Conservation (phyloP, 306 rosid genomes). For the Corylus americana region DNA sequence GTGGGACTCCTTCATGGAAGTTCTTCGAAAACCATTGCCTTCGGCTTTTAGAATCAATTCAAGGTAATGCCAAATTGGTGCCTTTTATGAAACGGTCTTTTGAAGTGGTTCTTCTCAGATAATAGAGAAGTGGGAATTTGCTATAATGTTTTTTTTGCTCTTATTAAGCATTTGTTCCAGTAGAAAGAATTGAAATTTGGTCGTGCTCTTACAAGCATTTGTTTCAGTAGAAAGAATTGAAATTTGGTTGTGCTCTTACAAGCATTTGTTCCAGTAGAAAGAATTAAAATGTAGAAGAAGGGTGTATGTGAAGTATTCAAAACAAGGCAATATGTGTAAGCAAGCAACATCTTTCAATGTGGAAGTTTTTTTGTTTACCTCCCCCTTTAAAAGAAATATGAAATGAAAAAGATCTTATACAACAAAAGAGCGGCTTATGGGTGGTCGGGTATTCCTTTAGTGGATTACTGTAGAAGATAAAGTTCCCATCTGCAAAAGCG, state of each 20-base stretch:
- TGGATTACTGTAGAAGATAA: too few species aligned
- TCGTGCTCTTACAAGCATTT: neutral
- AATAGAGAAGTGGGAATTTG: neutral
- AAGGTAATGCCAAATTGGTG: slow-evolving; percentile 42
- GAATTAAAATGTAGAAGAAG: too few species aligned
- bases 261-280: too few species aligned
- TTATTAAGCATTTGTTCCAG: neutral
- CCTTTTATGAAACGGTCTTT: neutral
- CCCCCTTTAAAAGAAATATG: neutral
- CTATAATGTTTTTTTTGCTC: neutral
- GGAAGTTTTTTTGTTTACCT: neutral
- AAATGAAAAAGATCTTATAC: neutral
- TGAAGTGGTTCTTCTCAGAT: neutral
- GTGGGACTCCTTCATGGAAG: slow-evolving; percentile 69
- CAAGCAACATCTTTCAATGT: neutral
- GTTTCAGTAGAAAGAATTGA: neutral
- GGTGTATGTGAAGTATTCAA: too few species aligned
- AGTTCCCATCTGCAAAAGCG: neutral
- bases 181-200: neutral
- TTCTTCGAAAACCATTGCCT: slow-evolving; percentile 87
- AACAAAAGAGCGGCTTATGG: neutral
- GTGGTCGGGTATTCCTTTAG: neutral
- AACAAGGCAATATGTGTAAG: too few species aligned
- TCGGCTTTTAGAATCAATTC: slow-evolving; percentile 89
- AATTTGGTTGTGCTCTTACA: too few species aligned